Evolutionary conservation across 768 basidiomycete genomes (phyloP), one percentile per base, ranked within the genome.

Genomic region (Strobilomyces confusus): DNA sequence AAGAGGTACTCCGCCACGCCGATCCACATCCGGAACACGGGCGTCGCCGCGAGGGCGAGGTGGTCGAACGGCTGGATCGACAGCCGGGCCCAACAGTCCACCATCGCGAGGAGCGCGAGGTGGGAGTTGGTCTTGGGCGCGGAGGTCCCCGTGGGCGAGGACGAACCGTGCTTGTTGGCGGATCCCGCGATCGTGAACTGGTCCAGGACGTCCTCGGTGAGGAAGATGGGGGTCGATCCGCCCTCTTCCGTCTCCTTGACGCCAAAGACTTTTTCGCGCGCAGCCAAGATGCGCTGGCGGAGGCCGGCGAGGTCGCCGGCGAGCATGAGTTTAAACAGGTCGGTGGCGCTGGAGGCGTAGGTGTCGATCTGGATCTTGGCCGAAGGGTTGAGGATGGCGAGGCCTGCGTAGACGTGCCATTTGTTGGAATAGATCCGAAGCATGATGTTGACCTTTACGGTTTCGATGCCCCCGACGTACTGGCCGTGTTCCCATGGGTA

Each of bases 381-480:
- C 12, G 80, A 85, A 5, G 97, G 95, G 70, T 99, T 98, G 57
- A 99, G 81, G 67, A 98, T 92, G 1, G 95, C 95, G n/a, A 99
- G 81, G 2, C 97, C 95, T 14, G 95, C 95, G 68, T 99, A 99
- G 65, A 99, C 95, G 72, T 99, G 95, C 94, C 94, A 99, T 56
- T 93, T 88, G 70, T 94, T 97, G 41, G 92, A 81, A 71, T 98
- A 99, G 63, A 99, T 98, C 0, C 97, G 91, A 19, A 97, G 81
- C 57, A 89, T 85, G 70, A 98, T 87, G 77, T 99, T 99, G 63
- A 69, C 94, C 73, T 99, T 99, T 61, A 93, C 93, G 2, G 92
- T 95, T 69, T 99, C 97, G 61, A 99, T 94, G 0, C 97, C 97
- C 22, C 94, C 92, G 29, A 97, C 92, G 71, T 98, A 98, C 44